Conservation (phyloP, 805 yeast genomes). For the Suhomyces tanzawaensis region DNA sequence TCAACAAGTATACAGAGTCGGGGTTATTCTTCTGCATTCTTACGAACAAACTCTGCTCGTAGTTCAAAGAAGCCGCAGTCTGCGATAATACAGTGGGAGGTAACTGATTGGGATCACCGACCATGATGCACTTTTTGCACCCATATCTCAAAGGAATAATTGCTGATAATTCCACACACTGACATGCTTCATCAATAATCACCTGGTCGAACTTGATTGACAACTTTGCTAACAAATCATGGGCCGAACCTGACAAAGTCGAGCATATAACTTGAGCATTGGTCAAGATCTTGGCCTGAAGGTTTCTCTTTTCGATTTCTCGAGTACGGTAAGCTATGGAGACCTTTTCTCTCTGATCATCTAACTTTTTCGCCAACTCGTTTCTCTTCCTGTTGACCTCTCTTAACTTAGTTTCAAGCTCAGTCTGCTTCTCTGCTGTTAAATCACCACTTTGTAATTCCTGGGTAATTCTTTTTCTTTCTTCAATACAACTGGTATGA, state of each 20-base stretch:
- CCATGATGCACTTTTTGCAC: slow-evolving; percentile 87
- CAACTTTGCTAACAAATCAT: slow-evolving; percentile 72
- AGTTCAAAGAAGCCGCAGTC: slow-evolving; percentile 72
- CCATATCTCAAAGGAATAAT: slow-evolving; percentile 92
- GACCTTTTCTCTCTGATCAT: slow-evolving; percentile 72
- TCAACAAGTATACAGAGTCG: slow-evolving; percentile 64
- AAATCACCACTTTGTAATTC: slow-evolving; percentile 28
- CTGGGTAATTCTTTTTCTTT: slow-evolving; percentile 55
- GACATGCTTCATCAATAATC: slow-evolving; percentile 96
- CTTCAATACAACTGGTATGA: slow-evolving; percentile 51
- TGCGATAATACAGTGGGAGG: slow-evolving; percentile 96
- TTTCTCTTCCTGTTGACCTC: slow-evolving; percentile 60
- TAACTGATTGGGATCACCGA: slow-evolving; percentile 96
- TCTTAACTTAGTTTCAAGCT: slow-evolving; percentile 50
- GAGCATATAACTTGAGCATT: slow-evolving; percentile 86
- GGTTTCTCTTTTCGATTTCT: slow-evolving; percentile 72
- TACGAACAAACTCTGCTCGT: slow-evolving; percentile 91
- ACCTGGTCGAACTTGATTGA: slow-evolving; percentile 85
- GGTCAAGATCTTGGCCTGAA: slow-evolving; percentile 68
- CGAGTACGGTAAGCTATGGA: slow-evolving; percentile 67
- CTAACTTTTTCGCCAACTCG: slow-evolving; percentile 69
- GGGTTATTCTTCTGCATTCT: slow-evolving; percentile 76
- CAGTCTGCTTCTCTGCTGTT: slow-evolving; percentile 42
- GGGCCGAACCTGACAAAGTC: slow-evolving; percentile 92
- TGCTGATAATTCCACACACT: slow-evolving; percentile 89